phyloP scores from a whole-genome alignment of 768 basidiomycete species.

The Rhodotorula taiwanensis region DNA sequence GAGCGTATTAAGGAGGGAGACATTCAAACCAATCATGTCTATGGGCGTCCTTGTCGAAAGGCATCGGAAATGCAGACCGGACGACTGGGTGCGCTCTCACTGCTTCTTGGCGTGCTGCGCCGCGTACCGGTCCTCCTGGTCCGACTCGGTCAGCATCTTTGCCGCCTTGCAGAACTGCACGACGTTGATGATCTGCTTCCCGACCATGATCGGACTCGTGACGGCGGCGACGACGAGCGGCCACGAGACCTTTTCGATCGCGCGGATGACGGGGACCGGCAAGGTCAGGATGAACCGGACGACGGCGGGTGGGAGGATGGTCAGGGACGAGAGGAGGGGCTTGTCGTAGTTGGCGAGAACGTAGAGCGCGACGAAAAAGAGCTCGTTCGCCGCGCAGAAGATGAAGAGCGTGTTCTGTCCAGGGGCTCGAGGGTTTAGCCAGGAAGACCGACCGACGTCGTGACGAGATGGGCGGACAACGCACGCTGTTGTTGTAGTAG shows the following conservation, averaged over 20 bases:
- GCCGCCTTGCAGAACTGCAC: slow-evolving; percentile 98
- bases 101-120: slow-evolving; percentile 3
- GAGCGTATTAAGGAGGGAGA: too few relatives aligned
- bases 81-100: not conserved
- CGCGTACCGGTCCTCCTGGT: slow-evolving; percentile 31
- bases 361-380: slow-evolving; percentile 92
- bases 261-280: slow-evolving; percentile 24
- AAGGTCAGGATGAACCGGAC: not conserved
- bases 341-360: slow-evolving; percentile 67
- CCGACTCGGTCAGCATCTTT: slow-evolving; percentile 33
- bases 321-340: slow-evolving; percentile 51
- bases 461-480: not conserved
- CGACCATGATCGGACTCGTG: slow-evolving; percentile 61
- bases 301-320: slow-evolving; percentile 18
- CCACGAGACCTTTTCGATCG: slow-evolving; percentile 55
- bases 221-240: slow-evolving; percentile 62
- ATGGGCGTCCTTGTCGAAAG: too few relatives aligned
- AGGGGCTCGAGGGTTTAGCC: not conserved
- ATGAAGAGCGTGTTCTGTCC: slow-evolving; percentile 79
- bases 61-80: too few relatives aligned
- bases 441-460: not conserved
- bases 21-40: too few relatives aligned
- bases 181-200: slow-evolving; percentile 87
- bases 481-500: slow-evolving; percentile 71
- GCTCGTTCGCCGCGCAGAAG: slow-evolving; percentile 89